Conservation (phyloP, 2,329 filamentous ascomycete species). For the Neofusicoccum laricinum region DNA sequence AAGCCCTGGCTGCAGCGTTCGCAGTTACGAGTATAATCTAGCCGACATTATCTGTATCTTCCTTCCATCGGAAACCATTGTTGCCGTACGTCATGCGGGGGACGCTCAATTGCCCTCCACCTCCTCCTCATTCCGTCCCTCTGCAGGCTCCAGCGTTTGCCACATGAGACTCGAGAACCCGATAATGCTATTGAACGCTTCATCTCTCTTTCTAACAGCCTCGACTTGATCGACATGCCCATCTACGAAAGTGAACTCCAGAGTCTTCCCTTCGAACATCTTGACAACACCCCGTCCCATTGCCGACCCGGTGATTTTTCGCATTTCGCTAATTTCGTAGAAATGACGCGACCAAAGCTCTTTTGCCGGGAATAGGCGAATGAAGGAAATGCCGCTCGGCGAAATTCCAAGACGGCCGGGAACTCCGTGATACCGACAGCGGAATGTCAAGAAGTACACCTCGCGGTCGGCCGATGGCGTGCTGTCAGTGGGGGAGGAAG, state of each 20-base stretch:
- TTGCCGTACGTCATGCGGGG: not conserved
- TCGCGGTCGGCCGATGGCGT: not conserved
- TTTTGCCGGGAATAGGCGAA: not conserved
- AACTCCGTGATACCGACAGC: slow-evolving; percentile 21
- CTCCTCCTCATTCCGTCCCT: not conserved
- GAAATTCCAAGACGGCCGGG: slow-evolving; percentile 25
- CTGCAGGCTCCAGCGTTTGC: slow-evolving; percentile 29
- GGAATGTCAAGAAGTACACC: slow-evolving; percentile 25
- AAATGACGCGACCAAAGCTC: slow-evolving; percentile 26
- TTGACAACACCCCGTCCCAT: not conserved
- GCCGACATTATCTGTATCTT: not conserved
- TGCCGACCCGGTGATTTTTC: slow-evolving; percentile 21
- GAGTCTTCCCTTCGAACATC: not conserved
- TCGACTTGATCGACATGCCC: slow-evolving; percentile 21
- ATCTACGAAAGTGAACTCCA: slow-evolving; percentile 18
- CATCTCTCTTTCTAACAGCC: slow-evolving; percentile 31
- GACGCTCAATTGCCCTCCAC: not conserved
- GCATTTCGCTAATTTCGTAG: slow-evolving; percentile 27
- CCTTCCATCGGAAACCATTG: not conserved
- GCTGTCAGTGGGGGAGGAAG: slow-evolving; percentile 12
- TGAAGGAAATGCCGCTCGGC: slow-evolving; percentile 25
- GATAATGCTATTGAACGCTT: slow-evolving; percentile 36
- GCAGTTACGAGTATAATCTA: too few species aligned
- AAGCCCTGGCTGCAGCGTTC: too few species aligned
- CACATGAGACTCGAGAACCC: slow-evolving; percentile 35